Percentiles rank a stretch among this genome's conserved stretches.
Conservation (phyloP, 2,329 filamentous ascomycete species). For the Beauveria bassiana region DNA sequence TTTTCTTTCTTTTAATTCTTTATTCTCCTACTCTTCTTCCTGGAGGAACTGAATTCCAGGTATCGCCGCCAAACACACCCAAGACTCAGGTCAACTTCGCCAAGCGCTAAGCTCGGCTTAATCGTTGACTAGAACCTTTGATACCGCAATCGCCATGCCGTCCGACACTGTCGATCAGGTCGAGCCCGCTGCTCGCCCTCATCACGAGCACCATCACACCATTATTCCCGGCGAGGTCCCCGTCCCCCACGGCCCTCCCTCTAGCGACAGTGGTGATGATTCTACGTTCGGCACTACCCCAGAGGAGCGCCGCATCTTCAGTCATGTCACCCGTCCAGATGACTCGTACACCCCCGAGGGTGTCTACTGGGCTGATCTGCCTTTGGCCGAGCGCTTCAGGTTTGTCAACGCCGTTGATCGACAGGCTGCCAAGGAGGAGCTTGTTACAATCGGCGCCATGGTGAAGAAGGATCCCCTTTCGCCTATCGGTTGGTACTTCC, state of each 20-base stretch:
- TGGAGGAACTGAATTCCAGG: background rate
- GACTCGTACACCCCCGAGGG: slow-evolving; percentile 80
- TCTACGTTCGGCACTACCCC: slow-evolving; percentile 33
- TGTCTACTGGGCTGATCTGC: slow-evolving; percentile 88
- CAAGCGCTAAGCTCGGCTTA: background rate
- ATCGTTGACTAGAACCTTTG: background rate
- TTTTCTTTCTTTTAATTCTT: background rate
- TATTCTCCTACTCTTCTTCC: background rate
- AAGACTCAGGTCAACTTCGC: background rate
- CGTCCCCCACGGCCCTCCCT: slow-evolving; percentile 41
- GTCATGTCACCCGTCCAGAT: slow-evolving; percentile 74
- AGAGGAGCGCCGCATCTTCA: slow-evolving; percentile 58
- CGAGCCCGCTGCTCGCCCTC: slow-evolving; percentile 4
- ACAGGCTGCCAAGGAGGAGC: slow-evolving; percentile 61
- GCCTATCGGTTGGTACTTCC: slow-evolving; percentile 78
- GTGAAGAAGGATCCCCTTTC: slow-evolving; percentile 79
- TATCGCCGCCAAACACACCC: background rate
- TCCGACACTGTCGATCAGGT: slow-evolving; percentile 1
- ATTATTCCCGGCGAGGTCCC: slow-evolving; percentile 43
- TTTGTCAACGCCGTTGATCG: slow-evolving; percentile 72
- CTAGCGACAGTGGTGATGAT: slow-evolving; percentile 41
- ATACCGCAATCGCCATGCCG: background rate
- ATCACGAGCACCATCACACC: slow-evolving; percentile 29
- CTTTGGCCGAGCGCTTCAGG: slow-evolving; percentile 56
- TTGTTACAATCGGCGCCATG: slow-evolving; percentile 63